phyloP scores from a whole-genome alignment of 2,329 filamentous ascomycete species.

The Penicillium sp. region DNA sequence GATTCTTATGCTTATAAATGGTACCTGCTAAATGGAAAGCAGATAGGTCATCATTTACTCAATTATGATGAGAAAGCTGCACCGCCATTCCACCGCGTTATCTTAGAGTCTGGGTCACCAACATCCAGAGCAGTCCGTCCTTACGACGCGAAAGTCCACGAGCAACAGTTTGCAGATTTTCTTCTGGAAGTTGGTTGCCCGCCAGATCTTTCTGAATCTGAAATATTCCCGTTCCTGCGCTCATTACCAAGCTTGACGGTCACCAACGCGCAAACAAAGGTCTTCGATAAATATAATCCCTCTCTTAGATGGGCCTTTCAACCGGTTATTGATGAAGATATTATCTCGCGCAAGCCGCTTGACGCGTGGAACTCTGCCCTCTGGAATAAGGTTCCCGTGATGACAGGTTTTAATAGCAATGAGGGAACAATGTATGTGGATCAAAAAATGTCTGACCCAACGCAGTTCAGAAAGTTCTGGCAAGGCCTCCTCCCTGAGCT shows the following conservation, averaged over 20 bases:
- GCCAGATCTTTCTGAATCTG: conserved; percentile 25
- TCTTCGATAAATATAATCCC: conserved; percentile 53
- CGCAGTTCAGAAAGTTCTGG: conserved; percentile 66
- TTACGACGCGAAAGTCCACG: conserved; percentile 46
- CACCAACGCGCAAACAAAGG: conserved; percentile 44
- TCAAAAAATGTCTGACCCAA: conserved; percentile 48
- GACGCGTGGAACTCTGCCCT: conserved; percentile 60
- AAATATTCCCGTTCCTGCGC: conserved; percentile 50
- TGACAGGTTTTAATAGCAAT: conserved; percentile 73
- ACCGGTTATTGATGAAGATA: conserved; percentile 66
- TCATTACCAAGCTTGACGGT: conserved; percentile 41
- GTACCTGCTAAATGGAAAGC: not conserved
- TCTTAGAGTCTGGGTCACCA: conserved; percentile 53
- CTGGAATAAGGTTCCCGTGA: conserved; percentile 63
- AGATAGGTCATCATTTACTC: conserved; percentile 72
- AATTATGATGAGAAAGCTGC: conserved; percentile 40
- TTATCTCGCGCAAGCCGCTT: conserved; percentile 63
- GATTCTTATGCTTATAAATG: not conserved
- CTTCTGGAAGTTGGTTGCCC: conserved; percentile 41
- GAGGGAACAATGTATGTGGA: conserved; percentile 71
- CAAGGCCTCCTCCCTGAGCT: conserved; percentile 63
- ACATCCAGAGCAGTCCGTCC: conserved; percentile 53
- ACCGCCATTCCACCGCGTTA: conserved; percentile 50
- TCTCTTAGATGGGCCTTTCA: conserved; percentile 65
- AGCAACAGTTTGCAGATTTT: conserved; percentile 51